Evolutionary conservation across 2,329 filamentous ascomycete species (phyloP).

Genomic region (Penicillium sp.): DNA sequence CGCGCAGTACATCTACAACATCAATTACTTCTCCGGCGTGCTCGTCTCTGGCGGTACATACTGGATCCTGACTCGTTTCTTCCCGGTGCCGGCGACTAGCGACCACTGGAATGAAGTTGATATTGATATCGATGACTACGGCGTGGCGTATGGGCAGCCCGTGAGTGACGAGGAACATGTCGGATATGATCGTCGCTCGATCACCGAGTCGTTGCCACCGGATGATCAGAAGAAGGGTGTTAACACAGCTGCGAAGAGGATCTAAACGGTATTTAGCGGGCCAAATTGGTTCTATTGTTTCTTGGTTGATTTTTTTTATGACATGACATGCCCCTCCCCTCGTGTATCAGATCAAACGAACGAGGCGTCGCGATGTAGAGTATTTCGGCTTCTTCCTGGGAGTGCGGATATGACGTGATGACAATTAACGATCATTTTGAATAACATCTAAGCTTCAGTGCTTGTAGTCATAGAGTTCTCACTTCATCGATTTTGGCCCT

Average conservation of each 20-base stretch:
- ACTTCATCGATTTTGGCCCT: too few species aligned
- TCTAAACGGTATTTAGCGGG: slow-evolving; percentile 4
- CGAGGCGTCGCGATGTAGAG: background rate
- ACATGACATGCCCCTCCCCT: background rate
- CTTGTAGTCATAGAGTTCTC: background rate
- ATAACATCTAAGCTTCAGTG: background rate
- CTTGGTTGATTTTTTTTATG: background rate
- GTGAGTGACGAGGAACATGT: slow-evolving; percentile 33
- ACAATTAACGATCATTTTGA: background rate
- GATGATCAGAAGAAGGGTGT: slow-evolving; percentile 32
- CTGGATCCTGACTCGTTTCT: slow-evolving; percentile 69
- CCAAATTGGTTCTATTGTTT: background rate
- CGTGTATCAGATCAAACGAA: background rate
- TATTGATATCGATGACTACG: slow-evolving; percentile 33
- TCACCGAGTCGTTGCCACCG: slow-evolving; percentile 18
- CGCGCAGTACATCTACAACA: slow-evolving; percentile 82
- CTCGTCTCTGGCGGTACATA: slow-evolving; percentile 70
- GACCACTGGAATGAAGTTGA: slow-evolving; percentile 76
- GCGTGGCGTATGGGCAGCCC: slow-evolving; percentile 39
- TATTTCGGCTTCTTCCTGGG: too few species aligned
- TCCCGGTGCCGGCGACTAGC: slow-evolving; percentile 74
- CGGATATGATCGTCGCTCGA: slow-evolving; percentile 15
- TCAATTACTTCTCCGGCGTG: slow-evolving; percentile 90
- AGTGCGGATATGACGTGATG: background rate
- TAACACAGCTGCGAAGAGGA: slow-evolving; percentile 20